Evolutionary conservation across 2,329 filamentous ascomycete species (phyloP), one percentile per base, ranked within the genome.

Genomic region (Alternaria ethzedia): DNA sequence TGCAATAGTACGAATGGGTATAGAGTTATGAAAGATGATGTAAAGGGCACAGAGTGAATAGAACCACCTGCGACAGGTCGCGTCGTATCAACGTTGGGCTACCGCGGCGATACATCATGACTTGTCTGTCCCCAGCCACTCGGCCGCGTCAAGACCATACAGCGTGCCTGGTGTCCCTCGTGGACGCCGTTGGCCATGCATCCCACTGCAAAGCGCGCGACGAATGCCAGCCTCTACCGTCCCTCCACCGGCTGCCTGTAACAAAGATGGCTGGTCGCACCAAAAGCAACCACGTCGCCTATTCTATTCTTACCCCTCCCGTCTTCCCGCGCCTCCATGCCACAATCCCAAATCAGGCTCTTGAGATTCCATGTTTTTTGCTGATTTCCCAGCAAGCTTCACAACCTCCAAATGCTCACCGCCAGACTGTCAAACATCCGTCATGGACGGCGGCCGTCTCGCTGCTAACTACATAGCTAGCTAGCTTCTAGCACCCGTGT

Each of bases 161-260:
- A 59, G 58, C 52, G 61, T 58, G 49, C 46, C 57, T 56, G 54
- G 52, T 43, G 44, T 56, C 32, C 58, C 55, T 64, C 61, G 64
- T 66, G 49, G 57, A 61, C 51, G 54, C 64, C 61, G 64, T 51
- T 60, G 54, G 15, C 50, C 54, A 55, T 66, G 63, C 57, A 57
- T 64, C 12, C 36, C 21, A 21, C 51, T 56, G 51, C 32, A 30
- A 30, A 41, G 54, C 28, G 41, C 54, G 36, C 54, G 21, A 45
- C 54, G 47, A 61, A 52, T 61, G 26, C 59, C 55, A 62, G 59
- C 59, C 59, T 58, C 46, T 58, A 9, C 54, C 54, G 41, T 45
- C 54, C 41, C 30, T 43, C 51, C 54, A 32, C 9, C 26, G 30
- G 12, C 32, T 5, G 36, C 36, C 36, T 41, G 36, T 41, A 15